Base-by-base conservation (phyloP, 1,284 basidiomycete genomes). In the Albatrellus sp. region DNA sequence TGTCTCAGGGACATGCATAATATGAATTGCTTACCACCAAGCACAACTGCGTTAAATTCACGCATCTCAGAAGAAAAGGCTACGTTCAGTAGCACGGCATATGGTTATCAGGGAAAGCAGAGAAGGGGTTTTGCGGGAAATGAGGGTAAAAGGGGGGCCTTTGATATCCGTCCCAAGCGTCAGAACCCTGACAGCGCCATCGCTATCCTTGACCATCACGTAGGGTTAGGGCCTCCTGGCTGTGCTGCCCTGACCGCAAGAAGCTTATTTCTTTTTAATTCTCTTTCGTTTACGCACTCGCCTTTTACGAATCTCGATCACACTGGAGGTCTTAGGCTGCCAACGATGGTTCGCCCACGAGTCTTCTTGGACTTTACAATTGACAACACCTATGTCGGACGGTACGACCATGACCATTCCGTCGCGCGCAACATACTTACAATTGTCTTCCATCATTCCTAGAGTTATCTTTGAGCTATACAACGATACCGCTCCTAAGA, bases 401-500 rank as follows among this genome's bases (percentile, higher is more conserved):
- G 84, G 78, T 79, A 45, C 30, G 65, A 19, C 36, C n/a, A 37
- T 9, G 39, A 7, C 31, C 40, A 5, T 47, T 35, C 44, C 33
- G 28, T 14, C 44, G 13, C 49, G 19, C 40, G 42, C 24, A 14
- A 14, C 4, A 32, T 8, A 37, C 35, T 16, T 24, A 12, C 29
- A n/a, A n/a, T n/a, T 29, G 31, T 36, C 32, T 51, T 42, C 44
- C 52, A 45, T 43, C 43, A 42, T 24, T 19, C 37, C 20, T 28
- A 83, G 80, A 51, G 69, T 88, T 47, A 71, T 91, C 52, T 86
- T 91, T 50, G 90, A 94, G 60, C 69, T 94, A 9, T 91, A 75
- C 67, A 73, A 65, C 49, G 81, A 84, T 57, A 68, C 68, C 4
- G 80, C 77, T 3, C 91, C 91, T 7, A 84, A 83, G 62, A 90